Base-by-base conservation (phyloP, 2,329 filamentous ascomycete species). In the Phyllosticta paracitricarpa region DNA sequence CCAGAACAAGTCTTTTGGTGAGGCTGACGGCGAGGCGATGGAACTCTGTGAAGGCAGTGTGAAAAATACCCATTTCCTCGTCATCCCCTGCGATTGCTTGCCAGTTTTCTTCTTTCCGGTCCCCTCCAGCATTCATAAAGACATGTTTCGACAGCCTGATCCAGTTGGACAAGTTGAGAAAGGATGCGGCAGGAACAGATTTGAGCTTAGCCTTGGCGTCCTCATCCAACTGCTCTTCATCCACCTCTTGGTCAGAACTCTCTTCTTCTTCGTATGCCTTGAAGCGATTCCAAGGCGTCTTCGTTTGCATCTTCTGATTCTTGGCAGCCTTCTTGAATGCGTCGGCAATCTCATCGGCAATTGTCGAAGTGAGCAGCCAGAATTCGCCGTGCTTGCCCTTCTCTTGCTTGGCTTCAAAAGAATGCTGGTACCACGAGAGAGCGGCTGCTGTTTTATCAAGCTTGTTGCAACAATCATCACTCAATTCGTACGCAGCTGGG, bases 21-120 rank as follows among this genome's bases (percentile, higher is more conserved):
- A 94, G 66, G 59, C 82, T 88, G 1, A 88, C 71, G 0, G 82
- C 78, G 1, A 96, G 73, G 8, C 82, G 82, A 68, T 91, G 81
- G 54, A 96, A 87, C 66, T 94, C 89, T 4, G 83, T 80, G n/a
- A 95, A 80, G 0, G 89, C 85, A 1, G 89, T 91, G 6, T 85
- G 82, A 66, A 88, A 85, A 24, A 96, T 83, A 0, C 87, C 84
- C 0, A 91, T 91, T 2, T 77, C 77, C 61, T 83, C 79, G 3
- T 68, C 68, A 2, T 17, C 17, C 58, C 81, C 79, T 22, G 81
- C 79, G 7, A 89, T 67, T 51, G 77, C 78, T 35, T 76, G 77
- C 89, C 89, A 95, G 69, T 89, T 91, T 61, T 83, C 80, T 59
- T 84, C 82, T 12, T 79, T 75, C 52, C 82, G 76, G 2, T 77